Evolutionary conservation across 805 yeast species (phyloP), one percentile per base, ranked within the genome.

Genomic region (Metahyphopichia silvanorum): DNA sequence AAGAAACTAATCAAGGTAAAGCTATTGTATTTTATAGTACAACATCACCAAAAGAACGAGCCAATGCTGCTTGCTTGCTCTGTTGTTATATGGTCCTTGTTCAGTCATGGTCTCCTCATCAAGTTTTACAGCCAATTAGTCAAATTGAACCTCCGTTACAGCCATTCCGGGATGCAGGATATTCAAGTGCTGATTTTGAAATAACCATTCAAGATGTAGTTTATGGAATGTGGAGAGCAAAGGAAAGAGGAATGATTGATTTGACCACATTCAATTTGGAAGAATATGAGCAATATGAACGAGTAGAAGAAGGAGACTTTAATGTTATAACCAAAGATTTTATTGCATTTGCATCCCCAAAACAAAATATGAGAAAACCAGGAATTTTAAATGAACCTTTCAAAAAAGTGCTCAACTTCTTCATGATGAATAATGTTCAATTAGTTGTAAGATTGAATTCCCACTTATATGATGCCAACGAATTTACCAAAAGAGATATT

Each of bases 81-180:
- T 86, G 96, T 43, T 87, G 97, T 51, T 93, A 93, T 60, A 88
- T 93, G 97, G 75, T 93, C 1, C 63, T 93, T 34, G 91, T 93
- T 12, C 98, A 93, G 55, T 82, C 87, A 10, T 93, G 98, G 98
- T 87, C 97, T 1, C 98, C 98, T 0, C 98, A 93, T 59, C 93
- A 93, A 58, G 98, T 89, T 0, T 63, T 93, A 42, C 97, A 95
- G 39, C 98, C 98, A 1, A 76, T 93, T 33, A 78, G 93, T 1
- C 98, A 93, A 57, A 77, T 81, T 5, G 88, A 84, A 31, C 96
- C 95, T 2, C 97, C 98, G 5, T 82, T 91, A 44, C 89, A 85
- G 83, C 84, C 89, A 1, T 93, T 89, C 62, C 72, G 98, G 56
- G 98, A 93, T 57, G 98, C 98, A 1, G 98, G 98, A 2, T 93